These are phyloP conservation scores for Trametes sanguinea DNA, from an alignment of 768 basidiomycete genomes.

Conservation along the genomic window DNA sequence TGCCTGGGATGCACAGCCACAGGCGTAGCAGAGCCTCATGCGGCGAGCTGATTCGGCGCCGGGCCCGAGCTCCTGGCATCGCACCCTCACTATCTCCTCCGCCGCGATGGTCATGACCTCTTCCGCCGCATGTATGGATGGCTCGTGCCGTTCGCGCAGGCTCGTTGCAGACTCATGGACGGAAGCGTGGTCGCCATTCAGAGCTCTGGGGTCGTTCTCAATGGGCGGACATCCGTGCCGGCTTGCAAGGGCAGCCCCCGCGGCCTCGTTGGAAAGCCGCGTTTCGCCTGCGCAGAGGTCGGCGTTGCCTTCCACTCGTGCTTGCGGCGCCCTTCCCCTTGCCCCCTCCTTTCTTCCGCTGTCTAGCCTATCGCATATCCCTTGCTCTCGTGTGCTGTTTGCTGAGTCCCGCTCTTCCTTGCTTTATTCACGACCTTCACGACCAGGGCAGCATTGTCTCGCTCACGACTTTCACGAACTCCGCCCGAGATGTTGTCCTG, in stretches of 20 bases:
- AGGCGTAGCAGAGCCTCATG: not conserved
- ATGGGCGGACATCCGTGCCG: slow-evolving; percentile 4
- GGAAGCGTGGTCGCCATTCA: not conserved
- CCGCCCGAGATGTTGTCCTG: not conserved
- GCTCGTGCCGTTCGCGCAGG: slow-evolving; percentile 8
- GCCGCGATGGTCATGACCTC: not conserved
- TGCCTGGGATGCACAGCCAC: slow-evolving; percentile 15
- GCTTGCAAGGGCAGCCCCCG: not conserved
- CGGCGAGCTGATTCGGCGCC: not conserved
- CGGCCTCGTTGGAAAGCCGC: slow-evolving; percentile 15
- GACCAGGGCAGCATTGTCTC: slow-evolving; percentile 1
- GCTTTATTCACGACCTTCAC: slow-evolving; percentile 17
- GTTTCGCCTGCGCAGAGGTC: slow-evolving; percentile 15
- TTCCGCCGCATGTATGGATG: slow-evolving; percentile 2
- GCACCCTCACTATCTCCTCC: not conserved
- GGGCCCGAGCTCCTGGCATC: not conserved
- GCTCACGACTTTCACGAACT: slow-evolving; percentile 13
- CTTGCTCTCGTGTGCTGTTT: not conserved
- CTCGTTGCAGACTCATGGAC: slow-evolving; percentile 17
- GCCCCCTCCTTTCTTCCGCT: not conserved
- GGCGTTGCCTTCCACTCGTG: not conserved
- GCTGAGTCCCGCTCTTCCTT: slow-evolving; percentile 3
- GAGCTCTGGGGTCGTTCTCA: slow-evolving; percentile 11
- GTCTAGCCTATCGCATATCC: not conserved
- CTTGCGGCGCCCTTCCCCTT: not conserved